Evolutionary conservation across 2,329 filamentous ascomycete species (phyloP), one percentile per base, ranked within the genome.

Genomic region (Thelonectria blattea): DNA sequence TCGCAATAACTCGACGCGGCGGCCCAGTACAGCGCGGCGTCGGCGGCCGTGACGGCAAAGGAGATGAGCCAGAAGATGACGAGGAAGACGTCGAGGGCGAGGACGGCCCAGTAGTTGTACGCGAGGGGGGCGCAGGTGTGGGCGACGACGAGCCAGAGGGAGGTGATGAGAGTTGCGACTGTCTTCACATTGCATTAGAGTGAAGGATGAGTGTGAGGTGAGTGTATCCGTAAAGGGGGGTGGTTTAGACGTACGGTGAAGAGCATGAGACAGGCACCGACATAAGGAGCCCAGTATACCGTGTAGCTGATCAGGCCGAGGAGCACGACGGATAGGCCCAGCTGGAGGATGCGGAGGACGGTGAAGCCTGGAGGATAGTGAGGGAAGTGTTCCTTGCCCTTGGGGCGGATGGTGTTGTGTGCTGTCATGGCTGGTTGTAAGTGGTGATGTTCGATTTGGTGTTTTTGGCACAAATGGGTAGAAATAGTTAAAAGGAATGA

Each of bases 51-150:
- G 15, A 80, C 64, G 12, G 76, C 78, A 42, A 82, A 80, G 1
- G 78, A 75, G 52, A 74, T 65, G 37, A 84, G 73, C 84, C 83
- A 87, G 71, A 86, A 81, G 56, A 87, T 60, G 54, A 82, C 69
- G 30, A 83, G 77, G 58, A 82, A 77, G 18, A 82, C 77, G 63
- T 87, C 84, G 39, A 86, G 73, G 20, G 74, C 75, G 3, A 86
- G 71, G 8, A 83, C 75, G 24, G 81, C 80, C 79, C 82, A 85
- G 72, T 82, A 82, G 71, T 86, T 86, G 72, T 81, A 85, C 18
- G 76, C 66, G 2, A 71, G 70, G n/a, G 78, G 75, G 1, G 73
- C 68, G 20, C 74, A 75, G 39, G 74, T 76, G 43, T 78, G 73
- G n/a, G 80, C 77, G 15, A 80, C 72, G 11, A 84, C 68, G 52